Evolutionary conservation across 176 grass and related monocot species (phyloP), one percentile per base, ranked within the genome.

Genomic region (Lolium rigidum): DNA sequence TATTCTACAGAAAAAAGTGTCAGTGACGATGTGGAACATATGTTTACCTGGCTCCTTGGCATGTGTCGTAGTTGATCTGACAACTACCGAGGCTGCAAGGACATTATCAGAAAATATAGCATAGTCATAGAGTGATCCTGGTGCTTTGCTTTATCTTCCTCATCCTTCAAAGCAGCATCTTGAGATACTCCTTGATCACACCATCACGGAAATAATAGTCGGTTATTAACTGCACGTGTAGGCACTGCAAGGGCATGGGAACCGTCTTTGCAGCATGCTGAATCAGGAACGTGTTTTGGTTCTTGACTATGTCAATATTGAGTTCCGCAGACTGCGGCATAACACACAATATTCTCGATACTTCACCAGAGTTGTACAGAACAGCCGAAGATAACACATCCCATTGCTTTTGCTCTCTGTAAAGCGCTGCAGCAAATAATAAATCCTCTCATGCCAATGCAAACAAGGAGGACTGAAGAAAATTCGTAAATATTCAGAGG

Each of bases 41-140:
- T 98, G 95, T 82, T 98, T 95, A 82, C 94, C 75, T 64, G 95
- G 93, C 70, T 98, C 86, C 8, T 84, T 95, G 68, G 95, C 93
- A 87, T 95, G 74, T 18, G 74, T 74, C 21, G 92, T 86, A 37
- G 95, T 92, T 26, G 95, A 98, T 85, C 88, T 94, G 68, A 98
- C 89, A 86, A 98, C 93, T 21, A 95, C 95, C 5, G 93, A 95
- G 49, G 95, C 89, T 65, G 93, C 93, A 78, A 98, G 91, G 15
- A 98, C 93, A 87, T 95, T 95, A 81, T 98, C 93, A 73, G 95
- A 98, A 86, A 98, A 98, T 85, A 98, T 87, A 85, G 93, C 95
- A 86, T 98, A 98, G 80, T 98, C 93, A 44, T 95, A 98, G 56
- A 98, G 91, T 56, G 57, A 82, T 98, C 91, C 79, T 95, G 89